A percentile compares a stretch with the other conserved stretches of the same genome.
These are phyloP conservation scores for Nothophoma quercina DNA, from an alignment of 2,329 filamentous ascomycete genomes.

Conservation along the genomic window DNA sequence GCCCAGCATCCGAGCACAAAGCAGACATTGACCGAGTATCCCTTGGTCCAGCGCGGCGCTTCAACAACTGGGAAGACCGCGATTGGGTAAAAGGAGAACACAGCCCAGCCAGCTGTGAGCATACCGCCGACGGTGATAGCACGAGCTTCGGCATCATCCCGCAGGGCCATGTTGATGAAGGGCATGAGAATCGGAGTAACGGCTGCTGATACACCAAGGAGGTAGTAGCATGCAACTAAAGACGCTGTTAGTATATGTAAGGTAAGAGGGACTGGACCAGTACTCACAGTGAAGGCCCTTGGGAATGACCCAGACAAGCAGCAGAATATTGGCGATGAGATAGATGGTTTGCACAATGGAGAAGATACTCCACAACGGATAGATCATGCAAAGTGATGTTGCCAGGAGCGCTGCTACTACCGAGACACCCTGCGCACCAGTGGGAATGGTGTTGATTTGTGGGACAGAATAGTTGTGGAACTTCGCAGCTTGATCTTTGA, in stretches of 20 bases:
- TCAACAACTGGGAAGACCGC: constrained; percentile 46
- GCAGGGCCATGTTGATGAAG: constrained; percentile 48
- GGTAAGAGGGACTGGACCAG: neutral
- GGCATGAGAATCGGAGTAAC: constrained; percentile 48
- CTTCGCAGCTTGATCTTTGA: constrained; percentile 55
- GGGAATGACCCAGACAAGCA: constrained; percentile 61
- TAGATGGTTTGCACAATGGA: constrained; percentile 52
- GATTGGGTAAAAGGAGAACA: constrained; percentile 47
- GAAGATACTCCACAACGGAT: constrained; percentile 60
- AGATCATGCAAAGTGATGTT: constrained; percentile 60
- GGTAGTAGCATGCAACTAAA: constrained; percentile 45
- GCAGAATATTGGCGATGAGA: constrained; percentile 56
- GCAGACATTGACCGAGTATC: constrained; percentile 57
- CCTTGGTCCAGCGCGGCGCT: constrained; percentile 57
- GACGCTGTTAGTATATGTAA: constrained; percentile 4
- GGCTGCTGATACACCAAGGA: constrained; percentile 46
- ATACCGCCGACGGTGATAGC: constrained; percentile 60
- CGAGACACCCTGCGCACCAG: constrained; percentile 57
- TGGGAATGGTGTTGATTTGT: constrained; percentile 61
- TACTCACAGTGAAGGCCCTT: constrained; percentile 49
- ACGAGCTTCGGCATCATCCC: constrained; percentile 58
- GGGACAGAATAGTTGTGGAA: constrained; percentile 53
- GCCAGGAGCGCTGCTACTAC: constrained; percentile 60
- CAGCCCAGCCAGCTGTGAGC: constrained; percentile 46
- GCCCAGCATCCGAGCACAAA: constrained; percentile 57